Conservation (phyloP, 2,329 filamentous ascomycete genomes). For the Colletotrichum cordylinicola region DNA sequence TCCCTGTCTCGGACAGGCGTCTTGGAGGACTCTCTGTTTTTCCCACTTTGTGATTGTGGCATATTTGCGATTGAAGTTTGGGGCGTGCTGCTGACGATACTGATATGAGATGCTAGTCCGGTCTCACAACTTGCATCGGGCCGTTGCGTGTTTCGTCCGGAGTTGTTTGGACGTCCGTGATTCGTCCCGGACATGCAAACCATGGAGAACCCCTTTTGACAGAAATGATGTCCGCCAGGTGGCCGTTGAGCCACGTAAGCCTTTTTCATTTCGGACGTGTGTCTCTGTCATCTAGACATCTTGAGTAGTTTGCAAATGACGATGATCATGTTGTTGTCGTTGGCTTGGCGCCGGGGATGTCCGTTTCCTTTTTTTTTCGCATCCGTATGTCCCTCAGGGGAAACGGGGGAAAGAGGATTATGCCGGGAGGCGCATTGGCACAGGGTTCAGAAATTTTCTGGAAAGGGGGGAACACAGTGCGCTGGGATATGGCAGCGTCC, state of each 20-base stretch:
- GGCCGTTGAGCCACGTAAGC: background rate
- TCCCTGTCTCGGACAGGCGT: constrained; percentile 20
- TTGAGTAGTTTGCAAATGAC: background rate
- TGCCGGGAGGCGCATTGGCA: background rate
- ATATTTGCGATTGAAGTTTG: background rate
- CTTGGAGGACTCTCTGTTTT: background rate
- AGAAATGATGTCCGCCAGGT: background rate
- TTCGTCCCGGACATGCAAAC: background rate
- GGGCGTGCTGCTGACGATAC: background rate
- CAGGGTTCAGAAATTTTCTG: background rate
- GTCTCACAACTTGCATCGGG: background rate
- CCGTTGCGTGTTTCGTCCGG: constrained; percentile 12
- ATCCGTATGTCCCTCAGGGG: background rate
- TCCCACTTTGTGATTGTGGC: background rate
- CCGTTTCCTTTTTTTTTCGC: background rate
- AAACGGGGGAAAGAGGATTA: background rate
- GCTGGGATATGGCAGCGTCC: background rate
- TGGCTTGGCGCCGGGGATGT: background rate
- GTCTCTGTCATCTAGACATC: background rate
- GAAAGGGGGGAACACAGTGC: background rate
- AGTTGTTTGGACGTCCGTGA: background rate
- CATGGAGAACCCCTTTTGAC: background rate
- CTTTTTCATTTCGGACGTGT: background rate
- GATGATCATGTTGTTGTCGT: background rate
- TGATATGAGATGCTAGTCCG: background rate